phyloP scores from a whole-genome alignment of 1,284 basidiomycete species.

The Lignosus rhinocerotis region DNA sequence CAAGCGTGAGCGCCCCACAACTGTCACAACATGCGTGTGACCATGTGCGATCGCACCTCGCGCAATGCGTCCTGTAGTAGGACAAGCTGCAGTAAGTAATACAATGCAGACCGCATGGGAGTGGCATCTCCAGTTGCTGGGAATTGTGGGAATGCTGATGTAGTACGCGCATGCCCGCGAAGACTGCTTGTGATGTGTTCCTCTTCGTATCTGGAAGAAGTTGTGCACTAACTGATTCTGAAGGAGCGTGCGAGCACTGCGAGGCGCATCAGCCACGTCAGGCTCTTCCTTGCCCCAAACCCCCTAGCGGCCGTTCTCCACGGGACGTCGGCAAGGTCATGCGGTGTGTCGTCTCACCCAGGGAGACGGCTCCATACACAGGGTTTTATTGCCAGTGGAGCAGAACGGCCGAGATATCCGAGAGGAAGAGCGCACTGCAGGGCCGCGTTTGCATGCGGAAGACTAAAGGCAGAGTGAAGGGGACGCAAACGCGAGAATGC shows the following conservation, averaged over 20 bases:
- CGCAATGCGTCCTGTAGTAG: no score
- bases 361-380: no score
- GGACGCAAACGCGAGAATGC: background rate
- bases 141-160: no score
- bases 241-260: conserved; percentile 9
- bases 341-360: background rate
- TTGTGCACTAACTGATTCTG: conserved; percentile 8
- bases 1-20: no score
- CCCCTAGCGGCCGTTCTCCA: background rate
- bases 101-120: no score
- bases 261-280: background rate
- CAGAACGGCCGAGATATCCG: background rate
- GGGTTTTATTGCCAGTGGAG: background rate
- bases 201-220: conserved; percentile 2
- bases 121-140: no score
- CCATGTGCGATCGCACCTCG: no score
- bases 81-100: no score
- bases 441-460: background rate
- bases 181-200: no score
- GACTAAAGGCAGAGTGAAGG: background rate
- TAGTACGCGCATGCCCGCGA: no score
- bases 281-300: background rate
- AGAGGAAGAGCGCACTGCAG: background rate
- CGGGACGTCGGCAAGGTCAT: background rate
- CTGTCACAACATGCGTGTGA: no score